Conservation (phyloP, 2,329 filamentous ascomycete species). For the Helotiales sp. region DNA sequence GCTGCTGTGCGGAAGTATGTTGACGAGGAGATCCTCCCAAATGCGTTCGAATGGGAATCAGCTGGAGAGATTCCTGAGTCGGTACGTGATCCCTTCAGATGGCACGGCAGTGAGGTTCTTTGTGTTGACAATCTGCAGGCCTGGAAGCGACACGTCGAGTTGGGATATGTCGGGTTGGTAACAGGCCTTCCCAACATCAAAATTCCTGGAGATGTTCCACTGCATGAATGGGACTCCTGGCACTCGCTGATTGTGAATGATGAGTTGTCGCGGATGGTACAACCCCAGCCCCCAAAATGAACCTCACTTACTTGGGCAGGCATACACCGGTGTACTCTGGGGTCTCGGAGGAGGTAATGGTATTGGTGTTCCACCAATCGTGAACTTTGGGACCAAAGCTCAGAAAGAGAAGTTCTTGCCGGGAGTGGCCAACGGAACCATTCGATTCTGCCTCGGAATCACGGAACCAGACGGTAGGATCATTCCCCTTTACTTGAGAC, state of each 20-base stretch:
- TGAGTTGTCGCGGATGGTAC: conserved; percentile 56
- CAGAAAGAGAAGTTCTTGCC: conserved; percentile 65
- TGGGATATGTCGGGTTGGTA: conserved; percentile 43
- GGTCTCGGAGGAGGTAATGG: conserved; percentile 62
- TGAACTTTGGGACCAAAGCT: conserved; percentile 63
- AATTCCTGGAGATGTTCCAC: conserved; percentile 52
- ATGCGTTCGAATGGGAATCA: conserved; percentile 67
- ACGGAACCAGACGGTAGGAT: conserved; percentile 63
- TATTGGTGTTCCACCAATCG: conserved; percentile 68
- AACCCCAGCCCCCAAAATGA: not conserved
- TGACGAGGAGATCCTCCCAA: conserved; percentile 60
- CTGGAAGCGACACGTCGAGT: conserved; percentile 39
- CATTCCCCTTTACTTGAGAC: conserved; percentile 23
- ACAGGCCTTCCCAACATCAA: conserved; percentile 47
- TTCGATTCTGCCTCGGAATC: conserved; percentile 67
- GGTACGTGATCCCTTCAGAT: conserved; percentile 41
- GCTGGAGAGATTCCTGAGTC: conserved; percentile 55
- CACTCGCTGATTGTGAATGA: conserved; percentile 60
- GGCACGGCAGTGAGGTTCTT: not conserved
- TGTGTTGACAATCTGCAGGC: conserved; percentile 28
- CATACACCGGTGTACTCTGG: conserved; percentile 61
- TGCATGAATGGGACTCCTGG: conserved; percentile 59
- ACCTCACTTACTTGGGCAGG: conserved; percentile 37
- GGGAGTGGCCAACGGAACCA: conserved; percentile 60
- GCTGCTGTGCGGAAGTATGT: conserved; percentile 62